A percentile compares a stretch with the other conserved stretches of the same genome.
Conservation (phyloP, 495 filamentous ascomycete genomes). For the Xylaria bambusicola region DNA sequence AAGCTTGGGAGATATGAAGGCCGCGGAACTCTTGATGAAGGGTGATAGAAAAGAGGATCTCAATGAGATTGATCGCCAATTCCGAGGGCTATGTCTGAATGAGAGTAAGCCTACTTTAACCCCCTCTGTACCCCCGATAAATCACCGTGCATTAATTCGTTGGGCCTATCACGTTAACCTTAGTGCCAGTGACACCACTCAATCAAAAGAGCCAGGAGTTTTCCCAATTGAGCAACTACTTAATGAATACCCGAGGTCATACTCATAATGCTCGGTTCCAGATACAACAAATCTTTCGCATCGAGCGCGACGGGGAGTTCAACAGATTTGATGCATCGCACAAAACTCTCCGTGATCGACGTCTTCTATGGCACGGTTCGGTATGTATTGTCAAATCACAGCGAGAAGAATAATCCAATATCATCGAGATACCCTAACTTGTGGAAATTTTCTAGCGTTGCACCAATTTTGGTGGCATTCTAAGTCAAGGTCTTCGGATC, state of each 20-base stretch:
- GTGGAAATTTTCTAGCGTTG: constrained; percentile 39
- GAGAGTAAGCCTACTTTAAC: constrained; percentile 50
- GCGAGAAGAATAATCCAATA: too few species aligned
- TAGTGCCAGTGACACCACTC: constrained; percentile 58
- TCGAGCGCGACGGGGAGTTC: constrained; percentile 72
- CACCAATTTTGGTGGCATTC: constrained; percentile 82
- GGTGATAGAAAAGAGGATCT: constrained; percentile 39
- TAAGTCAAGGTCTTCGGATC: constrained; percentile 82
- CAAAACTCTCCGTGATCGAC: constrained; percentile 52
- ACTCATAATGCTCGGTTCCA: constrained; percentile 62
- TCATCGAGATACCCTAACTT: too few species aligned
- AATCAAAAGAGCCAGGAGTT: constrained; percentile 62
- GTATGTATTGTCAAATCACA: background rate
- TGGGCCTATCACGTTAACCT: background rate
- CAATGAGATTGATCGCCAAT: constrained; percentile 70
- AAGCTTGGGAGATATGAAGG: constrained; percentile 78
- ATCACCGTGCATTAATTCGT: too few species aligned
- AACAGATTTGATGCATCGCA: constrained; percentile 65
- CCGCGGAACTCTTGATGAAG: constrained; percentile 77
- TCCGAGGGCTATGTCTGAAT: constrained; percentile 65
- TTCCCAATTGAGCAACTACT: constrained; percentile 61
- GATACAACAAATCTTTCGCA: constrained; percentile 79
- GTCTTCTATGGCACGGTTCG: constrained; percentile 84
- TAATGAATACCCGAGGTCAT: constrained; percentile 60
- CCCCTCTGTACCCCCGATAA: background rate